phyloP scores from a whole-genome alignment of 208 protist genomes.

The Leishmania major region DNA sequence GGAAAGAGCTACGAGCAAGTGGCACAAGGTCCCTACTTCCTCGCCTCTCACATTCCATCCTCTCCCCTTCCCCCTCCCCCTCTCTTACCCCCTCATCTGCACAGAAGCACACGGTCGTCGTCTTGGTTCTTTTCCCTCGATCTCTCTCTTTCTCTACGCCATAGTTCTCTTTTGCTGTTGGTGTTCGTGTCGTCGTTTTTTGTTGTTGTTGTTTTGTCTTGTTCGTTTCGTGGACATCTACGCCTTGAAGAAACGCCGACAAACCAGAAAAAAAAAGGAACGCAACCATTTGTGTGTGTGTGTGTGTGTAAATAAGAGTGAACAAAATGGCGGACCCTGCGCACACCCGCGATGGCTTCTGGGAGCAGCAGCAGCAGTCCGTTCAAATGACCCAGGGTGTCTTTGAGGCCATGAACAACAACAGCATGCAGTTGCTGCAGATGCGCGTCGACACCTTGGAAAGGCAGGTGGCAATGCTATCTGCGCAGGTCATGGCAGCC shows the following conservation, averaged over 20 bases:
- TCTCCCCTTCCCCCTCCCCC: not conserved
- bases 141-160: not conserved
- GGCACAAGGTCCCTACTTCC: not conserved
- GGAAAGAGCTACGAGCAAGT: not conserved
- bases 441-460: constrained; percentile 52
- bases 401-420: constrained; percentile 33
- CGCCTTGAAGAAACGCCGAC: not conserved
- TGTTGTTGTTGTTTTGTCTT: not conserved
- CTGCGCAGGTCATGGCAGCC: constrained; percentile 20
- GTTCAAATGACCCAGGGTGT: constrained; percentile 12
- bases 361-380: constrained; percentile 22
- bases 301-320: no score
- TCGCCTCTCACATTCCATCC: not conserved
- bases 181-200: not conserved
- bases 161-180: not conserved
- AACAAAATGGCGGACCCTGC: constrained; percentile 23
- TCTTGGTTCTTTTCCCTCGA: not conserved
- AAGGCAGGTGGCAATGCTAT: constrained; percentile 31
- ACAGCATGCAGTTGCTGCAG: constrained; percentile 35
- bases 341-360: constrained; percentile 16
- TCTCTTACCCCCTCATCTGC: not conserved
- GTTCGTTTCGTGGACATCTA: not conserved
- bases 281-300: not conserved
- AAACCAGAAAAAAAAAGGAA: no score
- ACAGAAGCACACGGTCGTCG: not conserved